phyloP scores from a whole-genome alignment of 441 rosid species.

The Codiaeum variegatum region DNA sequence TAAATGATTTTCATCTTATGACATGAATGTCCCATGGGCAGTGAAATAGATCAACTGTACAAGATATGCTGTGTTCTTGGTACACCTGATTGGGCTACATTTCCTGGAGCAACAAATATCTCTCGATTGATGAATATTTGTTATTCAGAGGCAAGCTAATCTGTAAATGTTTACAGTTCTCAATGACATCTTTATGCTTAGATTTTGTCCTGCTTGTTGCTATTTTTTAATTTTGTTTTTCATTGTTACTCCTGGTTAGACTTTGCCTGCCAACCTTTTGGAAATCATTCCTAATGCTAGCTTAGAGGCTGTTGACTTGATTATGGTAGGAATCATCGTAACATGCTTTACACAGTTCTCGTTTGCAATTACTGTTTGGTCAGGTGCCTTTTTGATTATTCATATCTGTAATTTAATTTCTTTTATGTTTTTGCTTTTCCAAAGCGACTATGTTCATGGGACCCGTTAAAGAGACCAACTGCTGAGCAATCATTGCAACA shows the following conservation, averaged over 20 bases:
- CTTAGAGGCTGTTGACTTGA: constrained; percentile 79
- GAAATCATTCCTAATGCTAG: constrained; percentile 76
- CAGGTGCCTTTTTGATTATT: neutral
- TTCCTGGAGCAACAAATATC: constrained; percentile 68
- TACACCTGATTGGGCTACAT: constrained; percentile 64
- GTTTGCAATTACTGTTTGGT: neutral
- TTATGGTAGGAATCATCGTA: constrained; percentile 45
- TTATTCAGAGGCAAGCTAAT: constrained; percentile 52
- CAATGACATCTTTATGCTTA: neutral
- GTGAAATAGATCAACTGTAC: constrained; percentile 89
- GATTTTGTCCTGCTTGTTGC: constrained; percentile 2
- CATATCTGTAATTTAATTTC: constrained; percentile 10
- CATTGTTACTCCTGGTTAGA: constrained; percentile 35
- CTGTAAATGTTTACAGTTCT: constrained; percentile 10
- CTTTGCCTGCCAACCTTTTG: constrained; percentile 50
- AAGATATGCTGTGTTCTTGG: constrained; percentile 92
- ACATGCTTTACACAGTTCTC: neutral
- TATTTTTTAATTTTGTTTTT: constrained; percentile 15
- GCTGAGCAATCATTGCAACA: constrained; percentile 84
- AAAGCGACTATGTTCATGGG: constrained; percentile 90
- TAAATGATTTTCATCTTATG: constrained; percentile 12
- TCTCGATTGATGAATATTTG: constrained; percentile 59
- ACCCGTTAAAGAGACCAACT: constrained; percentile 82
- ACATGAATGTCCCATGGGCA: constrained; percentile 31
- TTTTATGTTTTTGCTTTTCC: constrained; percentile 21